A percentile compares a stretch with the other conserved stretches of the same genome.
Conservation (phyloP, 208 protist genomes). For the Balamuthia mandrillaris region DNA sequence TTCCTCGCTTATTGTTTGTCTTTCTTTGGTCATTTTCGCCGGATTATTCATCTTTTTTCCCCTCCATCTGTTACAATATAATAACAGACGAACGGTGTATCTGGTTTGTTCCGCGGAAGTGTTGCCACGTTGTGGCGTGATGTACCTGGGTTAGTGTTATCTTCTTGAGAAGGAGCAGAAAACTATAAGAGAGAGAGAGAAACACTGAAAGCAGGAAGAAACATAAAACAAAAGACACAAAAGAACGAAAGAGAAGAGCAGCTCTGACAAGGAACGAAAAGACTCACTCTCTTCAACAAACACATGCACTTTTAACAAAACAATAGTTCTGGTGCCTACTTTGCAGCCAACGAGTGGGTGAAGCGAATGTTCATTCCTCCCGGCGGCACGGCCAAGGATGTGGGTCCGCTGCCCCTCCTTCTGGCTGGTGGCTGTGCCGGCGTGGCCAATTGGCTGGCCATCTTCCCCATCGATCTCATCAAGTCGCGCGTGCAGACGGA, state of each 20-base stretch:
- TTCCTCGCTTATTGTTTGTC: neutral
- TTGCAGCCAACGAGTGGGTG: neutral
- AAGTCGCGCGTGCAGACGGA: slow-evolving; percentile 23
- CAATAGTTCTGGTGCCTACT: too few species aligned
- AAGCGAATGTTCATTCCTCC: neutral
- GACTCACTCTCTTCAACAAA: neutral
- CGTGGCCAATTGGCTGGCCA: neutral
- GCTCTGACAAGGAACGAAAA: too few species aligned
- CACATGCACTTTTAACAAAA: neutral
- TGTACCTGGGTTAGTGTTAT: neutral
- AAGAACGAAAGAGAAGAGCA: too few species aligned
- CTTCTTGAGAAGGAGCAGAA: too few species aligned
- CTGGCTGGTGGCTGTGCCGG: neutral
- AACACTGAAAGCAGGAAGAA: too few species aligned
- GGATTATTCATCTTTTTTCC: neutral
- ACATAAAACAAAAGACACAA: too few species aligned
- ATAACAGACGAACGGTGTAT: neutral
- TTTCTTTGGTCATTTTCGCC: neutral
- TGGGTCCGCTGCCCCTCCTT: neutral
- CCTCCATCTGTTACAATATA: neutral
- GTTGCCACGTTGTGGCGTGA: neutral
- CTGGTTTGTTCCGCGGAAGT: neutral
- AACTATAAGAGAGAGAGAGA: too few species aligned
- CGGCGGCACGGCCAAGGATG: neutral
- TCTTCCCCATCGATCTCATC: neutral